phyloP scores from a whole-genome alignment of 495 filamentous ascomycete genomes.

The Oidiodendron maius region DNA sequence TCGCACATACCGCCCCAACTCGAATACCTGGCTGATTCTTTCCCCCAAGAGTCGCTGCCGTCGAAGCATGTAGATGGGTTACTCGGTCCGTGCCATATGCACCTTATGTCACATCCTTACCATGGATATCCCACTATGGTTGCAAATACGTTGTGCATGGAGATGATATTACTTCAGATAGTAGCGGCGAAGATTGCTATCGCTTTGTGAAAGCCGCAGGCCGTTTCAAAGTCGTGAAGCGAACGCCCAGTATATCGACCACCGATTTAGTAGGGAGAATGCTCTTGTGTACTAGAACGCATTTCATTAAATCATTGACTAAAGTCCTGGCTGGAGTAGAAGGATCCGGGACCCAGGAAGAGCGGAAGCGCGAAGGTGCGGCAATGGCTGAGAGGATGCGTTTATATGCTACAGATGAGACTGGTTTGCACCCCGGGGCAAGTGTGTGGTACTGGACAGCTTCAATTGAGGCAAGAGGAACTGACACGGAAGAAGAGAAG shows the following conservation, averaged over 20 bases:
- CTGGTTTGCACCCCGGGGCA: slow-evolving; percentile 61
- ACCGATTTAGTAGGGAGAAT: slow-evolving; percentile 96
- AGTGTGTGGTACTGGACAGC: slow-evolving; percentile 75
- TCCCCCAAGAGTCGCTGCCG: slow-evolving; percentile 56
- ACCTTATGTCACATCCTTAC: slow-evolving; percentile 89
- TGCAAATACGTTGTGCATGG: slow-evolving; percentile 92
- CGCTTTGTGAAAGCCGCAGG: slow-evolving; percentile 89
- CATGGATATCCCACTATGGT: slow-evolving; percentile 91
- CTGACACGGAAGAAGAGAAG: slow-evolving; percentile 40
- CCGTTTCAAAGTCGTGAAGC: slow-evolving; percentile 88
- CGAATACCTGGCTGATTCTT: slow-evolving; percentile 13
- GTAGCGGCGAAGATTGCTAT: slow-evolving; percentile 89
- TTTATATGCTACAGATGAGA: slow-evolving; percentile 83
- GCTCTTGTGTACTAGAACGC: slow-evolving; percentile 84
- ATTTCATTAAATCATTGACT: slow-evolving; percentile 76
- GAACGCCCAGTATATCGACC: slow-evolving; percentile 94
- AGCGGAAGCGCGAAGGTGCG: slow-evolving; percentile 52
- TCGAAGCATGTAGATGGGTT: slow-evolving; percentile 92
- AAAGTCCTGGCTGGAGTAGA: slow-evolving; percentile 63
- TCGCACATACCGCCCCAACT: slow-evolving; percentile 6
- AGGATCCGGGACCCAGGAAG: slow-evolving; percentile 60
- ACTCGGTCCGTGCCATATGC: slow-evolving; percentile 76
- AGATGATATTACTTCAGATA: slow-evolving; percentile 82
- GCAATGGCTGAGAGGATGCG: slow-evolving; percentile 63
- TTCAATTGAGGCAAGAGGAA: slow-evolving; percentile 45